phyloP scores from a whole-genome alignment of 2,329 filamentous ascomycete genomes.

The Ophiostoma perfectum region DNA sequence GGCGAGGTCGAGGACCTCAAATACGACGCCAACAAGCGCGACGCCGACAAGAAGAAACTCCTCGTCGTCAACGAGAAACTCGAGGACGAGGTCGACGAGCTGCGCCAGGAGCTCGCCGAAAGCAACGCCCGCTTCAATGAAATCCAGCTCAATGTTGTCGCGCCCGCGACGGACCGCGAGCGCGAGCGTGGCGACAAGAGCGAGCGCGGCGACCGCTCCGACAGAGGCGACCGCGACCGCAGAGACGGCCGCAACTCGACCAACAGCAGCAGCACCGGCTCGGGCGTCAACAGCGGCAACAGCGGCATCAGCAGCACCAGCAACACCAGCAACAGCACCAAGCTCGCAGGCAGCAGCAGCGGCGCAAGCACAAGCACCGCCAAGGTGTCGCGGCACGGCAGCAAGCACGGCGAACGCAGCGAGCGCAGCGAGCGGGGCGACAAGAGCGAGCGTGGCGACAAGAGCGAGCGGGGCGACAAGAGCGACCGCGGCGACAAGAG shows the following conservation, averaged over 20 bases:
- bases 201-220: not conserved
- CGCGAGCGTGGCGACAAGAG: not conserved
- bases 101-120: slow-evolving; percentile 27
- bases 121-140: slow-evolving; percentile 28
- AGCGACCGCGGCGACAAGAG: too few relatives aligned
- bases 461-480: slow-evolving; percentile 8
- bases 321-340: not conserved
- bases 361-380: slow-evolving; percentile 4
- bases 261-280: not conserved
- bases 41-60: not conserved
- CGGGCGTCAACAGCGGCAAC: not conserved
- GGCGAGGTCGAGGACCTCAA: not conserved
- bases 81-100: slow-evolving; percentile 20
- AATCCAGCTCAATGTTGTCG: slow-evolving; percentile 26
- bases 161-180: slow-evolving; percentile 24
- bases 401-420: not conserved
- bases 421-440: slow-evolving; percentile 5
- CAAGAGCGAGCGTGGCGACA: not conserved
- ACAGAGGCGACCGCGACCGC: slow-evolving; percentile 1
- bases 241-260: not conserved
- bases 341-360: slow-evolving; percentile 4
- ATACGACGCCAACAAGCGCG: not conserved
- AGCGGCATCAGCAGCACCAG: not conserved
- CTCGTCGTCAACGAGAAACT: not conserved
- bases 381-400: slow-evolving; percentile 10